Percentiles rank a stretch among this genome's conserved stretches.
Conservation (phyloP, 345 rosid species). For the Populus alba region DNA sequence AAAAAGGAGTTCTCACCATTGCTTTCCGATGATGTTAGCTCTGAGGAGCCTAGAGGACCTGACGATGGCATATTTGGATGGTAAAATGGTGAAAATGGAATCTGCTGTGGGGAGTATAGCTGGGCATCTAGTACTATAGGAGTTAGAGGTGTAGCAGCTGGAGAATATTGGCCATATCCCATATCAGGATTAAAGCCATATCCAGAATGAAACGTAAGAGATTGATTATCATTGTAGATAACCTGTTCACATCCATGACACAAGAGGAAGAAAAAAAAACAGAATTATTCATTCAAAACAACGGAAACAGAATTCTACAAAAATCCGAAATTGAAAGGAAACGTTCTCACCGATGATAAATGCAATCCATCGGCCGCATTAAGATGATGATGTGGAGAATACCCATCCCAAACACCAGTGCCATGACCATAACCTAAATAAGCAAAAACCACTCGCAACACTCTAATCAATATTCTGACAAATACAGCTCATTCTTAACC, state of each 20-base stretch:
- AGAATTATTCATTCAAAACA: neutral
- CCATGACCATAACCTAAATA: slow-evolving; percentile 47
- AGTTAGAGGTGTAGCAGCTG: slow-evolving; percentile 45
- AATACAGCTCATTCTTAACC: neutral
- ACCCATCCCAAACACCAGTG: slow-evolving; percentile 45
- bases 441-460: neutral
- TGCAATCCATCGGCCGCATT: slow-evolving; percentile 50
- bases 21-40: slow-evolving; percentile 40
- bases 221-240: slow-evolving; percentile 51
- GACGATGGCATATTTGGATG: slow-evolving; percentile 44
- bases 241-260: slow-evolving; percentile 36
- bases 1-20: slow-evolving; percentile 36
- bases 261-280: neutral
- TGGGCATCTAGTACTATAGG: slow-evolving; percentile 59
- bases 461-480: neutral
- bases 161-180: slow-evolving; percentile 49
- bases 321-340: neutral
- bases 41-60: slow-evolving; percentile 42
- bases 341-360: slow-evolving; percentile 48
- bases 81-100: slow-evolving; percentile 48
- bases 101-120: slow-evolving; percentile 45
- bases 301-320: neutral
- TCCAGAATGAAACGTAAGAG: slow-evolving; percentile 51
- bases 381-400: slow-evolving; percentile 45
- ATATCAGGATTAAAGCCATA: slow-evolving; percentile 53